Conservation (phyloP, 1,139 yeast species). For the Yamadazyma dushanensis region DNA sequence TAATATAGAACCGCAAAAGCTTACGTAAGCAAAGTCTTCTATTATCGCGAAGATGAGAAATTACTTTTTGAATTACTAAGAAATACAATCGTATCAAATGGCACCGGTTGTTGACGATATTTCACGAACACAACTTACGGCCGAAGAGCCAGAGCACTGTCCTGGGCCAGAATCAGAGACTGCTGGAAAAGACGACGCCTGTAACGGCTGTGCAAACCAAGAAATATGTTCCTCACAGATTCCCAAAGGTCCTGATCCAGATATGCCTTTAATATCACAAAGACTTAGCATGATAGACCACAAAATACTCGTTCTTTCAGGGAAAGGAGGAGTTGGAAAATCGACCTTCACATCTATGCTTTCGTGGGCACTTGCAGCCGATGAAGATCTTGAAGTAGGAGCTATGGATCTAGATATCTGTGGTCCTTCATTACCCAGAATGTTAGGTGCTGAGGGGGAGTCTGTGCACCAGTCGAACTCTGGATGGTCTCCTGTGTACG, state of each 20-base stretch:
- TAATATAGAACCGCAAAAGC: not conserved
- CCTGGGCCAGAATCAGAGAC: slow-evolving; percentile 95
- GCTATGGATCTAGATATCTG: slow-evolving; percentile 97
- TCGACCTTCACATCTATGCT: slow-evolving; percentile 94
- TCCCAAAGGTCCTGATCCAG: slow-evolving; percentile 97
- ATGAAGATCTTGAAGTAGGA: slow-evolving; percentile 84
- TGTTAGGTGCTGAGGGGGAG: slow-evolving; percentile 92
- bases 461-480: slow-evolving; percentile 83
- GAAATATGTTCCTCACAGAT: slow-evolving; percentile 76
- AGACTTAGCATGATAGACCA: slow-evolving; percentile 72
- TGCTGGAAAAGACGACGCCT: slow-evolving; percentile 94
- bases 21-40: not conserved
- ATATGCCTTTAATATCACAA: slow-evolving; percentile 72
- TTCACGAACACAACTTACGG: slow-evolving; percentile 29
- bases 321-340: slow-evolving; percentile 98
- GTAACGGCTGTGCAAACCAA: slow-evolving; percentile 93
- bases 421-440: slow-evolving; percentile 94
- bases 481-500: slow-evolving; percentile 97
- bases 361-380: slow-evolving; percentile 94
- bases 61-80: not conserved
- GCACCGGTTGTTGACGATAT: slow-evolving; percentile 22
- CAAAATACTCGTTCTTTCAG: slow-evolving; percentile 82
- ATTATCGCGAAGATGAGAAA: not conserved
- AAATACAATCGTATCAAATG: slow-evolving; percentile 16
- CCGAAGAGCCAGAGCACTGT: slow-evolving; percentile 91